Base-by-base conservation (phyloP, 371 early-diverging fungal species). In the Rhizopus microsporus region DNA sequence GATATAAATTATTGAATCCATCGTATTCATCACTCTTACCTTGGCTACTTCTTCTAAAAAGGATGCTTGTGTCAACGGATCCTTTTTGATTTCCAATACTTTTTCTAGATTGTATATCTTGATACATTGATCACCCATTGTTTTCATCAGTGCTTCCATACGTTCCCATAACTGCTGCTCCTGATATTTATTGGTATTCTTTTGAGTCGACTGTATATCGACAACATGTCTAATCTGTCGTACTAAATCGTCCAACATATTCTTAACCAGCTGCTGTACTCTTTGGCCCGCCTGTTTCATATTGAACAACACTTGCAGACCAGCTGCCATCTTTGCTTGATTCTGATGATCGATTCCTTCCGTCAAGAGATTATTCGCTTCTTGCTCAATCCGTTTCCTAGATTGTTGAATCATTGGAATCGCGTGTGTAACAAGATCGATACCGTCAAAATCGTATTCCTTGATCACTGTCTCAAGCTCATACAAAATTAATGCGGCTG, bases 221-320 rank as follows among this genome's bases (percentile, higher is more conserved):
- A 90, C 72, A 0, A 85, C 81, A 38, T 69, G 59, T 52, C 82
- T 82, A 23, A 88, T 87, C 38, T 86, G 80, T 10, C 60, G 37
- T 13, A 75, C 67, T 57, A 90, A 68, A 30, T 58, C 59, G 32
- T 81, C 78, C 32, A 86, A 66, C 56, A 88, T 71, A 0, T 50
- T 54, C 3, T 78, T 74, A 8, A 79, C 52, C 40, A 85, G 30
- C 33, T 74, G 54, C 53, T 83, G 53, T 39, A 82, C 72, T 38
- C 74, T 82, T 33, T 71, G 61, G 9, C 82, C 75, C 72, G 90
- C 72, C 38, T 79, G 66, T 34, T 82, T 78, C 51, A 92, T 72
- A 51, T 89, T 89, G 45, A 86, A 80, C 62, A 87, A 90, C 5
- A 92, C 86, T 51, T 91, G 93, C 49, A 92, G 75, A 4, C 88